Evolutionary conservation across 2,329 filamentous ascomycete species (phyloP).

Genomic region (Diaporthe batatas): DNA sequence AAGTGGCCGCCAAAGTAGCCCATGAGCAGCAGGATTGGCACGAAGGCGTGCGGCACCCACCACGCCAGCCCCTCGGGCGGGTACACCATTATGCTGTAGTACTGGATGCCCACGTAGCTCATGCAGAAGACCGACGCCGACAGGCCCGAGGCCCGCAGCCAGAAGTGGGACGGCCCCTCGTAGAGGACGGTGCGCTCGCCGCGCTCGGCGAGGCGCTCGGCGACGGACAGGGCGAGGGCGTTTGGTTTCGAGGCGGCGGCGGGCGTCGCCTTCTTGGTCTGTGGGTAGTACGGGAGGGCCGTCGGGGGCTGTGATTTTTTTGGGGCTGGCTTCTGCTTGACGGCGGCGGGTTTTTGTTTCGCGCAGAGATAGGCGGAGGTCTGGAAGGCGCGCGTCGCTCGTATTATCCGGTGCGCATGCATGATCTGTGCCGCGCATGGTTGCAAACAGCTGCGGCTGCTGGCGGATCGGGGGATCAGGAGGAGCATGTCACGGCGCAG

Average conservation of each 20-base stretch:
- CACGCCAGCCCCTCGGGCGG: constrained; percentile 64
- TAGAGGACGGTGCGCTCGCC: constrained; percentile 72
- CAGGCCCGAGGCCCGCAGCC: constrained; percentile 73
- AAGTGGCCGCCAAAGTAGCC: constrained; percentile 72
- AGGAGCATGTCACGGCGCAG: constrained; percentile 45
- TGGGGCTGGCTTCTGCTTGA: constrained; percentile 26
- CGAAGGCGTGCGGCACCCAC: constrained; percentile 71
- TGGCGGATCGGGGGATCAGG: constrained; percentile 44
- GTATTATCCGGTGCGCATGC: constrained; percentile 19
- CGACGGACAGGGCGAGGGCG: constrained; percentile 54
- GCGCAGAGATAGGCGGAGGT: constrained; percentile 38
- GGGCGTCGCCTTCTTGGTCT: background rate
- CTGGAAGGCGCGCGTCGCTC: constrained; percentile 39
- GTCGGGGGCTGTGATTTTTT: constrained; percentile 6
- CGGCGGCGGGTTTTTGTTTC: constrained; percentile 11
- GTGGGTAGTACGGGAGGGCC: background rate
- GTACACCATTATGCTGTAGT: constrained; percentile 62
- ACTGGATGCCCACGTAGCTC: constrained; percentile 63
- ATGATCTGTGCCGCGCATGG: constrained; percentile 29
- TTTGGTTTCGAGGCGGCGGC: background rate
- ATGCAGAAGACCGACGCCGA: constrained; percentile 67
- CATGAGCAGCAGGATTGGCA: constrained; percentile 70
- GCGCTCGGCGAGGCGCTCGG: constrained; percentile 68
- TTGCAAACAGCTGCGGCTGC: constrained; percentile 37
- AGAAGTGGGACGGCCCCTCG: constrained; percentile 73